These are phyloP conservation scores for Phytophthora palmivora DNA, from an alignment of 352 stramenopile species.

Conservation along the genomic window DNA sequence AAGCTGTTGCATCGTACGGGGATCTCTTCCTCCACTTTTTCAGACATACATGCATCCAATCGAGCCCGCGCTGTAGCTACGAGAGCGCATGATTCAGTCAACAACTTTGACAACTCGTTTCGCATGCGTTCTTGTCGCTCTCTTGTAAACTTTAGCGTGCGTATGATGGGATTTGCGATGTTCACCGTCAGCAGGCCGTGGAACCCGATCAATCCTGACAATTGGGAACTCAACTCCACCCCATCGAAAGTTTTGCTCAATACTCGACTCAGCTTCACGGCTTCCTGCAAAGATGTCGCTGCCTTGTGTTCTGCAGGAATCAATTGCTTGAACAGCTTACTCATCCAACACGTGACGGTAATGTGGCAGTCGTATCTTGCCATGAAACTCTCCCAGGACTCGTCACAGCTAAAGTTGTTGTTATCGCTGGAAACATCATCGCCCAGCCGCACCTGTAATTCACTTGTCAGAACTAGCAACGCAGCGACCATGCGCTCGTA, in stretches of 20 bases:
- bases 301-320: slow-evolving; percentile 44
- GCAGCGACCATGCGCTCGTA: slow-evolving; percentile 33
- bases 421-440: neutral
- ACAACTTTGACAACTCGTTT: slow-evolving; percentile 44
- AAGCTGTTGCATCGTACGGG: slow-evolving; percentile 24
- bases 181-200: slow-evolving; percentile 52
- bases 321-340: slow-evolving; percentile 46
- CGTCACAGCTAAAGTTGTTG: slow-evolving; percentile 2
- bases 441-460: slow-evolving; percentile 26
- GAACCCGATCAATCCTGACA: slow-evolving; percentile 39
- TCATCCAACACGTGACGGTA: slow-evolving; percentile 52
- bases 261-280: slow-evolving; percentile 11
- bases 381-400: slow-evolving; percentile 15
- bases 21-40: neutral
- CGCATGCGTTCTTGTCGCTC: slow-evolving; percentile 55
- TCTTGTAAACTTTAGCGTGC: slow-evolving; percentile 60
- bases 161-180: slow-evolving; percentile 54
- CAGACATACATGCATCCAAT: slow-evolving; percentile 1
- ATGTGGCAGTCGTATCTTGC: slow-evolving; percentile 30
- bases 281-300: slow-evolving; percentile 44
- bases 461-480: slow-evolving; percentile 12
- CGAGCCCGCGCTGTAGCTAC: slow-evolving; percentile 27
- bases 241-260: slow-evolving; percentile 11
- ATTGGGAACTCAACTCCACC: slow-evolving; percentile 13
- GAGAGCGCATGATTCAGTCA: slow-evolving; percentile 41